Percentiles rank a stretch among this genome's conserved stretches.
Conservation (phyloP, 306 rosid species). For the Abrus precatorius region DNA sequence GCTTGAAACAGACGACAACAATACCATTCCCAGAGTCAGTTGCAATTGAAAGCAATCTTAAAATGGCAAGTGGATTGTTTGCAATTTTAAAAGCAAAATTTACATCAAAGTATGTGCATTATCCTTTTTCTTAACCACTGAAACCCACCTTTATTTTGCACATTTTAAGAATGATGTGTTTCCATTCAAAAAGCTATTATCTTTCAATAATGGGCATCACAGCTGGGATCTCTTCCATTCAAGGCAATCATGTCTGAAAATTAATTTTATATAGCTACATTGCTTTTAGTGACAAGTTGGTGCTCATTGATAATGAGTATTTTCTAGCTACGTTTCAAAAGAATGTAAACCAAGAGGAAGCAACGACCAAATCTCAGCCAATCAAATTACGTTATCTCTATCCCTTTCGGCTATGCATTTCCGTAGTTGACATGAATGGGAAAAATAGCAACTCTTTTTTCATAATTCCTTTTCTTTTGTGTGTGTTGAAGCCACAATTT, state of each 20-base stretch:
- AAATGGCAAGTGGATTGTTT: too few species aligned
- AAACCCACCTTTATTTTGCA: background rate
- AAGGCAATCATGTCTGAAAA: slow-evolving; percentile 18
- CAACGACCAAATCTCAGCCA: slow-evolving; percentile 21
- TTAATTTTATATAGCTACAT: slow-evolving; percentile 1
- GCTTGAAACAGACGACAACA: too few species aligned
- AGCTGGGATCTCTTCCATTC: background rate
- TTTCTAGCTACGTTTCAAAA: background rate
- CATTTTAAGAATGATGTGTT: background rate
- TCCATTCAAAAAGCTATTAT: background rate
- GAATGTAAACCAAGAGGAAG: background rate
- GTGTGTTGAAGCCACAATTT: background rate
- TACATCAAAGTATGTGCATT: background rate
- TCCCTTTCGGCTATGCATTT: background rate
- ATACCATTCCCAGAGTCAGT: too few species aligned
- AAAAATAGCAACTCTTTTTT: background rate
- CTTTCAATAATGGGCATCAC: slow-evolving; percentile 6
- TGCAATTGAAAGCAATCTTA: too few species aligned
- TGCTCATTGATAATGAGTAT: slow-evolving; percentile 11
- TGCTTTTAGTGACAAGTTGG: slow-evolving; percentile 29
- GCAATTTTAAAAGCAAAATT: background rate
- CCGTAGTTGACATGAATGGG: background rate
- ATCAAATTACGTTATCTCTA: background rate
- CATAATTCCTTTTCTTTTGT: background rate
- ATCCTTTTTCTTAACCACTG: background rate